phyloP scores from a whole-genome alignment of 495 filamentous ascomycete genomes.

The Neurospora hispaniola region DNA sequence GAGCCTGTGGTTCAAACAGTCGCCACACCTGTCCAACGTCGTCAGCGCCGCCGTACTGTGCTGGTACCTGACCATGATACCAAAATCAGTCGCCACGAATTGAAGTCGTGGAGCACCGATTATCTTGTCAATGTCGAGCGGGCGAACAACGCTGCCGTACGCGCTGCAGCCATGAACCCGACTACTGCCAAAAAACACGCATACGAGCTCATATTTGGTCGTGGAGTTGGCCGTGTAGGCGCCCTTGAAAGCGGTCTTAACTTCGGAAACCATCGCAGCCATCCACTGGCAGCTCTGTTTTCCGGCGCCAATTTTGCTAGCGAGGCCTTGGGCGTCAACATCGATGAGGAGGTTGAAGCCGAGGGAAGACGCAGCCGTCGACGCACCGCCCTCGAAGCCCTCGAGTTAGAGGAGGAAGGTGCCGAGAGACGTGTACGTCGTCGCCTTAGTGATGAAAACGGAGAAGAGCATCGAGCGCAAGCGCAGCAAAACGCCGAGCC shows the following conservation, averaged over 20 bases:
- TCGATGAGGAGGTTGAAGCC: conserved; percentile 9
- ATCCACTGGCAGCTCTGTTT: conserved; percentile 28
- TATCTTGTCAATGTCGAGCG: conserved; percentile 47
- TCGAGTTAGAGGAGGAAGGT: conserved; percentile 17
- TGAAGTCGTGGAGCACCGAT: conserved; percentile 48
- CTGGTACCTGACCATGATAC: conserved; percentile 30
- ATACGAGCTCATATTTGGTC: conserved; percentile 33
- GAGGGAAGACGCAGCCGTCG: conserved; percentile 9
- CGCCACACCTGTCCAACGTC: conserved; percentile 15
- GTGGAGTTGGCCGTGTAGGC: conserved; percentile 30
- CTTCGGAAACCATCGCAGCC: conserved; percentile 5
- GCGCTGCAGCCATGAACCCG: conserved; percentile 2
- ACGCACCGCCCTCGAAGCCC: conserved; percentile 12
- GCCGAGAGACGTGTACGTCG: conserved; percentile 17
- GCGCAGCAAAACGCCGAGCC: neutral
- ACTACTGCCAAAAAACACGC: conserved; percentile 35
- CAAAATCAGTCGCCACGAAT: conserved; percentile 41
- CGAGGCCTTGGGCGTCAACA: conserved; percentile 15
- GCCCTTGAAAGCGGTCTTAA: conserved; percentile 15
- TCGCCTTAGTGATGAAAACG: conserved; percentile 17
- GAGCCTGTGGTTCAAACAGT: conserved; percentile 10
- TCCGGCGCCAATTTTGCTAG: conserved; percentile 26
- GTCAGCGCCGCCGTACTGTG: conserved; percentile 16
- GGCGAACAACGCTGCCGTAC: conserved; percentile 23
- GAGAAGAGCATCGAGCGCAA: conserved; percentile 10